Evolutionary conservation across 164 flowering plant species (phyloP).

Genomic region (Berberis vulgaris): DNA sequence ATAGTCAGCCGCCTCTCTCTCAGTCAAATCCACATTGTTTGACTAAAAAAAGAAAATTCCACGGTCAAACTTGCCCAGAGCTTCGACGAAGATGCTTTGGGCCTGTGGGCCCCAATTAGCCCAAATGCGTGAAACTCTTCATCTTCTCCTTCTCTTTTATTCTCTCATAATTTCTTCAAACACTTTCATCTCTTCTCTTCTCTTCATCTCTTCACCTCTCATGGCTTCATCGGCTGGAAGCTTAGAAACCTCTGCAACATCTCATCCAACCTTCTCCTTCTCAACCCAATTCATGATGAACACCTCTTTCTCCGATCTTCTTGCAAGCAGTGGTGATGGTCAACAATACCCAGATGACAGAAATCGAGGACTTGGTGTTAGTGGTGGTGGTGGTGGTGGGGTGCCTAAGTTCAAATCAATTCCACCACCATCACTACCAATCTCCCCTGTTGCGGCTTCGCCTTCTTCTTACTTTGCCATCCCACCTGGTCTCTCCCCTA

Average conservation of each 20-base stretch:
- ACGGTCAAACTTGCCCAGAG: conserved; percentile 39
- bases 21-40: conserved; percentile 53
- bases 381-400: conserved; percentile 16
- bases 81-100: conserved; percentile 31
- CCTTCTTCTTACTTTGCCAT: conserved; percentile 52
- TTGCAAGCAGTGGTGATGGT: conserved; percentile 13
- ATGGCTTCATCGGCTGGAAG: conserved; percentile 24
- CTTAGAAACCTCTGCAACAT: conserved; percentile 15
- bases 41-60: conserved; percentile 31
- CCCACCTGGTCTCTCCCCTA: conserved; percentile 47
- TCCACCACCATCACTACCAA: conserved; percentile 45
- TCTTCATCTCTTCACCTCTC: conserved; percentile 3
- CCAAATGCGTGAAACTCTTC: background rate
- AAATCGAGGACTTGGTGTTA: conserved; percentile 19
- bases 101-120: background rate
- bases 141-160: background rate
- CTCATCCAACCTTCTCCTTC: conserved; percentile 12
- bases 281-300: conserved; percentile 25
- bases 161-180: background rate
- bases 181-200: background rate
- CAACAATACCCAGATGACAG: conserved; percentile 2
- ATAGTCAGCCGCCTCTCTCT: conserved; percentile 12
- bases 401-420: conserved; percentile 52
- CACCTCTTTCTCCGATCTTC: conserved; percentile 22
- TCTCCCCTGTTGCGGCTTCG: conserved; percentile 49